These are phyloP conservation scores for Clausena lansium DNA, from an alignment of 345 rosid species.

Conservation along the genomic window DNA sequence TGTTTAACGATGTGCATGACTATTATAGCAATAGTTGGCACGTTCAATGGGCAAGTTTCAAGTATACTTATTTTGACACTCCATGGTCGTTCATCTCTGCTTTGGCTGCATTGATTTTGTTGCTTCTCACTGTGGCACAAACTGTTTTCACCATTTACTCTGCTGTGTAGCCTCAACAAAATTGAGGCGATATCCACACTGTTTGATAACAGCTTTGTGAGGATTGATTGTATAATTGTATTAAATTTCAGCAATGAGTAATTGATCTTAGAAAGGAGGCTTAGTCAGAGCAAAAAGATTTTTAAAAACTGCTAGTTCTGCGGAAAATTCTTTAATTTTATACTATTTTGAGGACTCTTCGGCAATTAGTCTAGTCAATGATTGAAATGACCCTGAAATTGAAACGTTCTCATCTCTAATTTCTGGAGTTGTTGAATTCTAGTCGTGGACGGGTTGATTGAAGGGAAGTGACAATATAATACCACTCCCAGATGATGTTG, in stretches of 20 bases:
- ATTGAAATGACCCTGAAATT: no score
- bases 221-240: neutral
- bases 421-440: neutral
- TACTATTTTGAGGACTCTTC: no score
- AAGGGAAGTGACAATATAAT: neutral
- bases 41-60: constrained; percentile 63
- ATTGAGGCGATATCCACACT: neutral
- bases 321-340: no score
- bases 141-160: constrained; percentile 42
- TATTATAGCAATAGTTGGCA: constrained; percentile 55
- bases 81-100: constrained; percentile 89
- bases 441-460: neutral
- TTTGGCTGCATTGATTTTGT: constrained; percentile 59
- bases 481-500: no score
- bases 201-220: neutral
- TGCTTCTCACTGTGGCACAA: constrained; percentile 56
- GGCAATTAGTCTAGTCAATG: no score
- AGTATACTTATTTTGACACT: constrained; percentile 64
- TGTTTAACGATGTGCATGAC: constrained; percentile 54
- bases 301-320: no score
- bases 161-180: neutral
- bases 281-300: no score
- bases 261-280: no score
- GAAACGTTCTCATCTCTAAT: neutral
- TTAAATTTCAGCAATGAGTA: neutral